Evolutionary conservation across 768 basidiomycete genomes (phyloP).

Genomic region (Tephrocybe sp.): DNA sequence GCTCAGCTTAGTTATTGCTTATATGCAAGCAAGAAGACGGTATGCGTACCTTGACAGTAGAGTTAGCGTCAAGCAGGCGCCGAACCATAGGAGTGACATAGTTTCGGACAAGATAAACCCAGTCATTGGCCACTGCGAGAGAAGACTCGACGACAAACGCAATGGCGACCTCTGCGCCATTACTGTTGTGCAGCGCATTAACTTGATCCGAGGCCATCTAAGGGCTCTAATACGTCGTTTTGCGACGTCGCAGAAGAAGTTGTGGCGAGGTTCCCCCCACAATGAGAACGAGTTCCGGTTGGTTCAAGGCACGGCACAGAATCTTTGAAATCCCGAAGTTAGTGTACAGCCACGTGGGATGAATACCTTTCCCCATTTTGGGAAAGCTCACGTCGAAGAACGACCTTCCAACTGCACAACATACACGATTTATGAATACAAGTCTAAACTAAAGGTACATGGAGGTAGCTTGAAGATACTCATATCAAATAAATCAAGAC

Average conservation of each 20-base stretch:
- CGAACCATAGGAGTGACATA: constrained; percentile 54
- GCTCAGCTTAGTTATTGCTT: not conserved
- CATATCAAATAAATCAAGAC: no score
- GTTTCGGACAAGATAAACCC: constrained; percentile 42
- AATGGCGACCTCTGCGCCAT: constrained; percentile 35
- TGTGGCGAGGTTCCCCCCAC: no score
- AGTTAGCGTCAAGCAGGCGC: constrained; percentile 46
- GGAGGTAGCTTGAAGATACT: no score
- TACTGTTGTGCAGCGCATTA: not conserved
- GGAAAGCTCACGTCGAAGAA: no score
- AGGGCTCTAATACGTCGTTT: not conserved
- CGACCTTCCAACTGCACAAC: no score
- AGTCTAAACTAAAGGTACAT: no score
- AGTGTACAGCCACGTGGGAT: no score
- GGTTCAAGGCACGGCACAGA: no score
- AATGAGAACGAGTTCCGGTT: no score
- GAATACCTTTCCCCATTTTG: no score
- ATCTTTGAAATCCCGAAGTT: no score
- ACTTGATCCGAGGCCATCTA: constrained; percentile 10
- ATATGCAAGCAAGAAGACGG: not conserved
- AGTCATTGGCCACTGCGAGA: constrained; percentile 50
- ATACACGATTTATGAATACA: no score
- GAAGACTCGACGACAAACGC: constrained; percentile 66
- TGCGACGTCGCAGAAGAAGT: not conserved
- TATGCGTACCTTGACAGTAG: constrained; percentile 35